Evolutionary conservation across 2,329 filamentous ascomycete genomes (phyloP), one percentile per base, ranked within the genome.

Genomic region (Fusarium keratoplasticum): DNA sequence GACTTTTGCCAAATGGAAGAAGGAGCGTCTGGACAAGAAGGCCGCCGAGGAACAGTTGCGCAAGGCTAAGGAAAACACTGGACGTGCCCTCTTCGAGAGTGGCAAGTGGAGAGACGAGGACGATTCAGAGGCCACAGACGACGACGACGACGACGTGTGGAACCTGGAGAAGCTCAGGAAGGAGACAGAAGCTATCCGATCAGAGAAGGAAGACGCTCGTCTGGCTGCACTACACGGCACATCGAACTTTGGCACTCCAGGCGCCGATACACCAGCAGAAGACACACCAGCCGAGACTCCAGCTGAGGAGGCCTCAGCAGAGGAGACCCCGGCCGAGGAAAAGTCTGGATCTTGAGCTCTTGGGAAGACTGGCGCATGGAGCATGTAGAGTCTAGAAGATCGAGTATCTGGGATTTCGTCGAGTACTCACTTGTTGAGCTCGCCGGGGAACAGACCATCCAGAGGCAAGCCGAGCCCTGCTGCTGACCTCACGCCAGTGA

Each of bases 1-100:
- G 81, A 89, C 91, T 1, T 99, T 99, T 81, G 95, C 95, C 71
- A 96, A 96, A 81, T 99, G 96, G 96, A 99, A 99, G 89, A 92
- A 95, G 85, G 93, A 97, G 62, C 93, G 96, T 52, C 82, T 98
- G 77, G 91, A 95, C 84, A 99, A 99, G 92, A 98, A 98, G 89
- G 93, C 92, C 18, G 96, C 96, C 25, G 96, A 99, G 80, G 94
- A 96, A 76, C 92, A 98, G 84, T 95, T 95, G 57, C 91, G 93
- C 81, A 92, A 93, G 84, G 94, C 95, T 80, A 98, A 97, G 89
- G 96, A 99, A 78, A 96, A 95, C 25, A 99, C 96, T 22, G 96
- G 96, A 79, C 91, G 95, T 85, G 94, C 95, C 9, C 88, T 99
- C 84, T 99, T 99, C 82, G 96, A 99, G 85, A 96, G 95, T 83